Conservation (phyloP, 2,329 filamentous ascomycete species). For the Trichoderma sp. region DNA sequence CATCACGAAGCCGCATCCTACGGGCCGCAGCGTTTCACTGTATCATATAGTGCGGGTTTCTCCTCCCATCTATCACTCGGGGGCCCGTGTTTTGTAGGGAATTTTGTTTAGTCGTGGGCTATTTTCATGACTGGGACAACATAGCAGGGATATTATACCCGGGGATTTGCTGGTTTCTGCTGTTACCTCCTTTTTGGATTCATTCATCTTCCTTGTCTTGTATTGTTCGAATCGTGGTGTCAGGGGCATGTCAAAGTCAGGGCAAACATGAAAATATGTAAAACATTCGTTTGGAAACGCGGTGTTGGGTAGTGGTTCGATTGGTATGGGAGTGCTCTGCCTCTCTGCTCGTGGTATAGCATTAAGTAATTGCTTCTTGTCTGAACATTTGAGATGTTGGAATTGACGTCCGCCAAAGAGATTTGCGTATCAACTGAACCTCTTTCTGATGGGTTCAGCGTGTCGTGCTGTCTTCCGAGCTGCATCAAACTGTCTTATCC, state of each 20-base stretch:
- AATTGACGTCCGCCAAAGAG: no score
- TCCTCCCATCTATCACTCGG: constrained; percentile 7
- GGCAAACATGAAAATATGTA: constrained; percentile 4
- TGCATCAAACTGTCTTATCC: background rate
- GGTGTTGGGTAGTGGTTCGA: background rate
- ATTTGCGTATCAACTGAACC: no score
- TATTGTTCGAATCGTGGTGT: background rate
- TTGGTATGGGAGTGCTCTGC: background rate
- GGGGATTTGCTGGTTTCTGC: constrained; percentile 21
- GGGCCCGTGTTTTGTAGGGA: constrained; percentile 10
- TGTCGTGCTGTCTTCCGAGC: no score
- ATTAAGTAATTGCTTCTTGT: background rate
- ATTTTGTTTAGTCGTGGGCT: constrained; percentile 21
- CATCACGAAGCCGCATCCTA: constrained; percentile 25
- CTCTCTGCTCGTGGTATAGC: background rate
- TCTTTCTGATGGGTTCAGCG: no score
- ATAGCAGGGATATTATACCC: constrained; percentile 28
- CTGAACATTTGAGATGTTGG: no score
- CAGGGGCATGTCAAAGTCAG: background rate
- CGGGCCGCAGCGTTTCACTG: constrained; percentile 25
- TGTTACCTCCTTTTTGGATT: background rate
- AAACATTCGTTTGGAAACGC: constrained; percentile 7
- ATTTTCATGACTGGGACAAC: constrained; percentile 26
- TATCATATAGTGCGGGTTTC: constrained; percentile 20
- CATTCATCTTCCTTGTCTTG: background rate